Base-by-base conservation (phyloP, 1,139 yeast species). In the Debaryomyces singareniensis region DNA sequence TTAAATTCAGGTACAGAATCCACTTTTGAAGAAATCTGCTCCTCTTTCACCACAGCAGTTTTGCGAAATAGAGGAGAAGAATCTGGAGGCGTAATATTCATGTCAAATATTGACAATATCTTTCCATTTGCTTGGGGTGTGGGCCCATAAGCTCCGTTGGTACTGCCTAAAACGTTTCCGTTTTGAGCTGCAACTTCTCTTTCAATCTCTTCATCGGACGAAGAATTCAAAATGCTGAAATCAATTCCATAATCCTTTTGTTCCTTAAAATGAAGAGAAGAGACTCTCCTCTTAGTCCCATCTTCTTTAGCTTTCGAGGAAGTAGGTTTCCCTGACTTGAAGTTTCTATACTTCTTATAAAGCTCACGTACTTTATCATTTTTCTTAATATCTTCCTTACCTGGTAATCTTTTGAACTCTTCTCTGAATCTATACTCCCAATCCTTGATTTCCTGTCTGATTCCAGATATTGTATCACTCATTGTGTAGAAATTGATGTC, bases 91-190 rank as follows among this genome's bases (percentile, higher is more conserved):
- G 71, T 61, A 35, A 66, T 33, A 26, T 52, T 49, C 26, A 71
- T 56, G 39, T 80, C 87, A 43, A 81, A 78, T 9, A 81, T 62
- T 7, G 87, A 78, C 26, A 79, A 46, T 0, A 80, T 83, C 25
- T 76, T 67, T 0, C 91, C 91, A 36, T 77, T 68, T 6, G 81
- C 66, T 39, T 80, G 89, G 0, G 91, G 91, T 0, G 91, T 81
- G 0, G 91, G 91, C 0, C 89, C 89, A 12, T 80, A 48, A 37
- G 74, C 79, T 1, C 51, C 49, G 11, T 42, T 34, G 2, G 42
- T 25, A 5, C 29, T 22, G 6, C 29, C 30, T 15, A 18, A 21
- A 15, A 34, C 34, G 5, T 43, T 34, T 1, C 40, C 37, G 11
- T 31, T 31, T 5, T 36, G 27, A 5, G 13, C 10, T 5, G 18